Conservation (phyloP, 2,329 filamentous ascomycete genomes). For the Venturia pyrina region DNA sequence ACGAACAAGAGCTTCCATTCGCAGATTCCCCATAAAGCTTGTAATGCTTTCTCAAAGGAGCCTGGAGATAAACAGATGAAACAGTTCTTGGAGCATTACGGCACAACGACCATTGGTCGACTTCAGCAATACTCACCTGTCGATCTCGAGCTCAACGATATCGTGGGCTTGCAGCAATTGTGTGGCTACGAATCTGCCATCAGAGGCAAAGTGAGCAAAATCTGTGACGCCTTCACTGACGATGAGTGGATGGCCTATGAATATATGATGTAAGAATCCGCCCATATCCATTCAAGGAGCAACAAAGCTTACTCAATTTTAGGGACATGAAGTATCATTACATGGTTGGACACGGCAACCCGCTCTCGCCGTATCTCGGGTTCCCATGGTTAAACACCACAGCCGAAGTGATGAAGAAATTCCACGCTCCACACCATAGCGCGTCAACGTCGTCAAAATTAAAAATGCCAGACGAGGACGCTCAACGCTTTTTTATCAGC, state of each 20-base stretch:
- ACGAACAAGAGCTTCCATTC: constrained; percentile 22
- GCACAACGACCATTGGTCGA: constrained; percentile 18
- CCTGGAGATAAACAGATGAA: constrained; percentile 23
- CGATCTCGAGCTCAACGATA: constrained; percentile 13
- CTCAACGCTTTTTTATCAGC: constrained; percentile 15
- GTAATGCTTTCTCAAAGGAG: constrained; percentile 24
- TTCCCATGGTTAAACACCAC: constrained; percentile 15
- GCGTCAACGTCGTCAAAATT: not conserved
- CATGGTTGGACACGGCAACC: constrained; percentile 16
- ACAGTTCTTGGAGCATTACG: constrained; percentile 22
- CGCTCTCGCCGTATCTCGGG: constrained; percentile 14
- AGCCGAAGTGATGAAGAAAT: constrained; percentile 10
- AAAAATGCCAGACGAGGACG: constrained; percentile 6
- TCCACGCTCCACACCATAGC: constrained; percentile 8
- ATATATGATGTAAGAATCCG: constrained; percentile 10
- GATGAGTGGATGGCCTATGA: constrained; percentile 17
- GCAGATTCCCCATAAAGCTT: constrained; percentile 26
- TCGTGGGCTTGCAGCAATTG: constrained; percentile 15
- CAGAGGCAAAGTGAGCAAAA: constrained; percentile 12
- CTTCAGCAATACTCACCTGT: constrained; percentile 14
- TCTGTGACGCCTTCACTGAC: constrained; percentile 15
- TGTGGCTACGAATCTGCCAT: constrained; percentile 17
- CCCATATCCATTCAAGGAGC: not conserved
- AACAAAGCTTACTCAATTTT: not conserved
- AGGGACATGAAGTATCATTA: constrained; percentile 15